Conservation (phyloP, 2,329 filamentous ascomycete genomes). For the Pseudogymnoascus sp. region DNA sequence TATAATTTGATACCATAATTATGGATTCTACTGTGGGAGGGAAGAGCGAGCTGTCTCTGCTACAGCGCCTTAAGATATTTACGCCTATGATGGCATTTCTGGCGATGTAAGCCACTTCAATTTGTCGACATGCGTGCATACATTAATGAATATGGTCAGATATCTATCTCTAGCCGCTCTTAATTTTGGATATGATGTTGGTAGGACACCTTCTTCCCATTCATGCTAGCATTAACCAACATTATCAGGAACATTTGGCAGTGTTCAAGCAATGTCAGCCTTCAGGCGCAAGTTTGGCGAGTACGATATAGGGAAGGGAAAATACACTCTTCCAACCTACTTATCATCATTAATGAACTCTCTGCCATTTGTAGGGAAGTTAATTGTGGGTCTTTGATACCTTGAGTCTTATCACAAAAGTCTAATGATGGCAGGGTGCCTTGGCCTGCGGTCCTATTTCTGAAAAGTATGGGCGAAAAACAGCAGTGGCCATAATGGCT, state of each 20-base stretch:
- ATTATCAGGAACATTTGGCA: not conserved
- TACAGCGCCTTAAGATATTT: not conserved
- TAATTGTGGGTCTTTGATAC: not conserved
- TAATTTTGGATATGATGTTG: slow-evolving; percentile 10
- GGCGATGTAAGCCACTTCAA: not conserved
- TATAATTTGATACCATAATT: not conserved
- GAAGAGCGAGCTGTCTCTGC: not conserved
- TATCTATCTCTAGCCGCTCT: slow-evolving; percentile 2
- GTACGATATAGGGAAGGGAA: not conserved
- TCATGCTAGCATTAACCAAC: not conserved
- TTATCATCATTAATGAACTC: slow-evolving; percentile 8
- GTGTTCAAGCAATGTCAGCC: not conserved
- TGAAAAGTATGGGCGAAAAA: slow-evolving; percentile 24
- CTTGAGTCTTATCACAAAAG: not conserved
- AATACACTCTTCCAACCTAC: slow-evolving; percentile 1
- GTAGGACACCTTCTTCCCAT: not conserved
- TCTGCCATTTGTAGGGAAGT: slow-evolving; percentile 6
- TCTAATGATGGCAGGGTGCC: slow-evolving; percentile 10
- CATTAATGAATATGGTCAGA: not conserved
- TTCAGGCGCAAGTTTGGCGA: slow-evolving; percentile 3
- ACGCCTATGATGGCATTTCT: slow-evolving; percentile 2
- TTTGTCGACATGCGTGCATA: not conserved
- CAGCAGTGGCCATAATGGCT: slow-evolving; percentile 20
- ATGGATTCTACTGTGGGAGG: not conserved
- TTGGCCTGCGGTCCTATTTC: slow-evolving; percentile 19